A percentile compares a stretch with the other conserved stretches of the same genome.
phyloP scores from a whole-genome alignment of 306 rosid species.

The Rosa lucieae region DNA sequence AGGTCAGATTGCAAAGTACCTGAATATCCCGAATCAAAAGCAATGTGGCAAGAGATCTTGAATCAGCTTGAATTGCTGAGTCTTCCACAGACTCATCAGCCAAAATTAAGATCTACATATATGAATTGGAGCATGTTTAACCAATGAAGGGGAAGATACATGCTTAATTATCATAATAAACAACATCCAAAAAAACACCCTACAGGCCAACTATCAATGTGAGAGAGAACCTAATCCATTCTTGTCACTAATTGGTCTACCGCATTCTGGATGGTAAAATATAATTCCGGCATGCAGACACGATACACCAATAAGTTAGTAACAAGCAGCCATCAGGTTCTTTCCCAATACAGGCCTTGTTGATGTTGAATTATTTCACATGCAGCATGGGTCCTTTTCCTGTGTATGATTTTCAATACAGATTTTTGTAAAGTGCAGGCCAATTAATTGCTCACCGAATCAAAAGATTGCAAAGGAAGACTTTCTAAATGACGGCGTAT shows the following conservation, averaged over 20 bases:
- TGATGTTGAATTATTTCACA: constrained; percentile 8
- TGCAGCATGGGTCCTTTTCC: neutral
- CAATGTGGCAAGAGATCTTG: constrained; percentile 94
- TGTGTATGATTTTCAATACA: neutral
- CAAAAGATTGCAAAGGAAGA: constrained; percentile 88
- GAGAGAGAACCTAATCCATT: constrained; percentile 15
- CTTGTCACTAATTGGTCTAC: constrained; percentile 12
- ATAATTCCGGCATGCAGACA: neutral
- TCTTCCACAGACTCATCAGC: constrained; percentile 97
- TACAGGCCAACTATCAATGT: neutral
- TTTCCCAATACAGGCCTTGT: constrained; percentile 10
- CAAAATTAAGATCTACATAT: constrained; percentile 72
- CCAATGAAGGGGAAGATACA: neutral
- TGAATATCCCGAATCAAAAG: constrained; percentile 90
- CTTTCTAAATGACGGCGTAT: constrained; percentile 90
- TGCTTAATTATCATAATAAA: neutral
- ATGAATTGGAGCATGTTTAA: constrained; percentile 10
- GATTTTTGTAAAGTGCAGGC: constrained; percentile 14
- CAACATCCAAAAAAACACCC: neutral
- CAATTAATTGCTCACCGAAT: constrained; percentile 61
- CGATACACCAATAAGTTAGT: constrained; percentile 7
- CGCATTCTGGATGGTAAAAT: constrained; percentile 5
- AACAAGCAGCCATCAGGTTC: constrained; percentile 7
- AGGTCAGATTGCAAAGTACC: constrained; percentile 41
- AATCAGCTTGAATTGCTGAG: constrained; percentile 96